Evolutionary conservation across 2,329 filamentous ascomycete species (phyloP), one percentile per base, ranked within the genome.

Genomic region (Ascochyta pisi): DNA sequence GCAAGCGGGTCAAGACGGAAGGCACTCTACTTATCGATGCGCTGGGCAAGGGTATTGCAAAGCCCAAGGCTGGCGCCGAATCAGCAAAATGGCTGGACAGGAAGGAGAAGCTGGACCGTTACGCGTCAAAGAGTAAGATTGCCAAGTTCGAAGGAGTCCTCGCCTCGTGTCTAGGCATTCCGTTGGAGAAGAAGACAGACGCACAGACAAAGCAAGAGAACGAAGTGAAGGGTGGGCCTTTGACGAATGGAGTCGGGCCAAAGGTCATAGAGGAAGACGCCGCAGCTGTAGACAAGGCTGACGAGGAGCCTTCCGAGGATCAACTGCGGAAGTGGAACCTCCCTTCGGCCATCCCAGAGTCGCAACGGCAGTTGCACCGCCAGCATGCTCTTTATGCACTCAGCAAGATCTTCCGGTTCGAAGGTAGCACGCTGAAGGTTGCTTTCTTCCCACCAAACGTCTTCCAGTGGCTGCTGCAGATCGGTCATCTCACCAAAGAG

Each of bases 1-100:
- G 71, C 6, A 80, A 78, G 58, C 70, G 75, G 24, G 60, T 64
- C n/a, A 77, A 70, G 61, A 64, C 66, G 4, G 63, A 71, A 35
- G 73, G 72, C 47, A 87, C 88, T 8, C 79, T 90, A 7, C 77
- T 93, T 24, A 88, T 90, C 31, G 89, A 93, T 68, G 89, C 89
- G 0, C 85, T 93, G 50, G 88, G 89, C 1, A 87, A 87, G 57
- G 89, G 88, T 3, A 77, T 84, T 29, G 44, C 56, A 9, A 55
- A 54, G 13, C 31, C 49, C 4, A 60, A 58, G 24, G 23, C 33
- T 13, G 50, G 44, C 24, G 37, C 54, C 16, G 64, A 67, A 15
- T 61, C 45, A 53, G 60, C 67, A 10, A 65, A 67, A 24, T 70
- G 71, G 66, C 59, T 69, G n/a, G 69, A 69, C 34, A 62, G 64